Evolutionary conservation across 768 basidiomycete genomes (phyloP).

Genomic region (Chiua virens): DNA sequence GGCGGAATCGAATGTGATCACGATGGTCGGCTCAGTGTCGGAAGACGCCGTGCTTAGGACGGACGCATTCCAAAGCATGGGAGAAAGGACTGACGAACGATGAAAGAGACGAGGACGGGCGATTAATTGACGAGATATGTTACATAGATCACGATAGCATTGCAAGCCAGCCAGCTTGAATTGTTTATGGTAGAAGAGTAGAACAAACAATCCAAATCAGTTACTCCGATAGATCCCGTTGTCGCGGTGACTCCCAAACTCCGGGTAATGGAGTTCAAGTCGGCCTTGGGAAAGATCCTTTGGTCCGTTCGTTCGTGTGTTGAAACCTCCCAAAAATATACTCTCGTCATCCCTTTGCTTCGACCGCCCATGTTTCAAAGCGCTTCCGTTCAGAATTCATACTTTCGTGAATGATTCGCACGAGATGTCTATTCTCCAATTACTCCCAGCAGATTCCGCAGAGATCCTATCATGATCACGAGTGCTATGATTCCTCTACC

Average conservation of each 20-base stretch:
- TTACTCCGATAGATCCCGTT: too few relatives aligned
- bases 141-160: constrained; percentile 27
- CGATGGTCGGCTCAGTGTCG: constrained; percentile 80
- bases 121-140: constrained; percentile 14
- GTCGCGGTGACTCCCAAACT: too few relatives aligned
- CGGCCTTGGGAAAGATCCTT: too few relatives aligned
- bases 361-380: too few relatives aligned
- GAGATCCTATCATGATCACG: constrained; percentile 1
- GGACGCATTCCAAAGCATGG: constrained; percentile 64
- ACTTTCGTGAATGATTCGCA: not conserved
- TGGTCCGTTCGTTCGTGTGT: too few relatives aligned
- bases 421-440: not conserved
- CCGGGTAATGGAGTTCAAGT: too few relatives aligned
- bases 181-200: too few relatives aligned
- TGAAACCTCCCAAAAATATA: too few relatives aligned
- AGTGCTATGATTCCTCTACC: not conserved
- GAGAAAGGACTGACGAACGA: constrained; percentile 8
- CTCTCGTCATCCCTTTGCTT: too few relatives aligned
- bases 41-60: constrained; percentile 58
- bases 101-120: constrained; percentile 15
- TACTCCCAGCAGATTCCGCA: not conserved
- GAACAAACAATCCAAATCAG: too few relatives aligned
- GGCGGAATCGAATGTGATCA: constrained; percentile 71
- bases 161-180: constrained; percentile 29
- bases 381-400: too few relatives aligned